These are phyloP conservation scores for Aspergillus cejpii DNA, from an alignment of 2,329 filamentous ascomycete species.

Conservation along the genomic window DNA sequence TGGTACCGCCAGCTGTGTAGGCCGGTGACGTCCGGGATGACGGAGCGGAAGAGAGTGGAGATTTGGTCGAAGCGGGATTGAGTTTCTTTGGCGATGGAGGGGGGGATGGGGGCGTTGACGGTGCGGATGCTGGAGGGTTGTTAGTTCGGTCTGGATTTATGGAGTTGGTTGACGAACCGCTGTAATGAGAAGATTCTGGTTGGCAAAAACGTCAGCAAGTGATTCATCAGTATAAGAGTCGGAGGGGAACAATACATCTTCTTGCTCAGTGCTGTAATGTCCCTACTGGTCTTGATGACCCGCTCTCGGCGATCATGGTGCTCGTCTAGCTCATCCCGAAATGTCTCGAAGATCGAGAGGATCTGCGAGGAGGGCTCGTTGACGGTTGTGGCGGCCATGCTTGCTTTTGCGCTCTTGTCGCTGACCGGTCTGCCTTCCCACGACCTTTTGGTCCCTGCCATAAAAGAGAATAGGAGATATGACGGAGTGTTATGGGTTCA, in stretches of 20 bases:
- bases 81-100: conserved; percentile 63
- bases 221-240: background rate
- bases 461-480: conserved; percentile 1
- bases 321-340: conserved; percentile 82
- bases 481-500: background rate
- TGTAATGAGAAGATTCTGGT: conserved; percentile 75
- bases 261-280: conserved; percentile 91
- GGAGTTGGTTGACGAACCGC: conserved; percentile 47
- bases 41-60: conserved; percentile 56
- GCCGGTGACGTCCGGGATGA: conserved; percentile 67
- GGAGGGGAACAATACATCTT: conserved; percentile 66
- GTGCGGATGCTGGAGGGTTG: conserved; percentile 33
- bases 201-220: conserved; percentile 2
- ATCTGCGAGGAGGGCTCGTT: conserved; percentile 38
- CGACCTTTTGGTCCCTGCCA: conserved; percentile 36
- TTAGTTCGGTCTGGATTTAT: background rate
- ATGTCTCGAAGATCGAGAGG: conserved; percentile 71
- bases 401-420: conserved; percentile 6
- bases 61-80: conserved; percentile 65
- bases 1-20: conserved; percentile 79
- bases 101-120: conserved; percentile 50
- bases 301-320: conserved; percentile 89
- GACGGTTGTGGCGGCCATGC: conserved; percentile 9
- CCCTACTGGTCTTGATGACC: conserved; percentile 82
- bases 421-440: conserved; percentile 33